These are phyloP conservation scores for Neohortaea acidophila DNA, from an alignment of 495 filamentous ascomycete genomes.

Conservation along the genomic window DNA sequence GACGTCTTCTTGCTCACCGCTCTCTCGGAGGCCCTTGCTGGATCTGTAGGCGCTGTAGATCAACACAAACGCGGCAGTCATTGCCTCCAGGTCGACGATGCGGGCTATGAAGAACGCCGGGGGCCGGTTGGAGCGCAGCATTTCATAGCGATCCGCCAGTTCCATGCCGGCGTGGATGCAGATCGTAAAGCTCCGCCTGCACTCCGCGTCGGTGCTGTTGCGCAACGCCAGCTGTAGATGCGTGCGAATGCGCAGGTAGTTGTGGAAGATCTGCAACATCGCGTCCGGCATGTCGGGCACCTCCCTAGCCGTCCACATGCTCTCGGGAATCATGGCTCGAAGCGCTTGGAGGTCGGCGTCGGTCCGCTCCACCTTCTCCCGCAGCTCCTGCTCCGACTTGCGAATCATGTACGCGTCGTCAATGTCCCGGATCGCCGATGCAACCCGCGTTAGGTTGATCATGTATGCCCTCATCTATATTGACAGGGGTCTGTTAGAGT, in stretches of 20 bases:
- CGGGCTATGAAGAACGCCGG: constrained; percentile 21
- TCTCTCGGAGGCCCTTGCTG: background rate
- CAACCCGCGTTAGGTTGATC: constrained; percentile 17
- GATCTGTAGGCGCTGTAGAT: constrained; percentile 5
- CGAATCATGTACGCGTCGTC: constrained; percentile 15
- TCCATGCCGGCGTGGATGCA: constrained; percentile 23
- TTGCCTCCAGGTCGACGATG: constrained; percentile 24
- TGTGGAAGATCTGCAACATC: constrained; percentile 24
- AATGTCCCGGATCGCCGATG: constrained; percentile 19
- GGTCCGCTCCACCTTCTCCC: constrained; percentile 14
- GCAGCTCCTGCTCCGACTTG: constrained; percentile 9
- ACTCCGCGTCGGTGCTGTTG: constrained; percentile 14
- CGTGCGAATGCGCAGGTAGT: constrained; percentile 20
- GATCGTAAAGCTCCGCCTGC: constrained; percentile 17
- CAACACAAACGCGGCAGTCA: constrained; percentile 22
- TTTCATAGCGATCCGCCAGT: constrained; percentile 18
- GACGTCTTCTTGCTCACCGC: background rate
- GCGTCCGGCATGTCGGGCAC: constrained; percentile 12
- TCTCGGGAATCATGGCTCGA: constrained; percentile 17
- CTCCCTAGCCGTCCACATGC: constrained; percentile 20
- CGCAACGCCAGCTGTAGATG: constrained; percentile 24
- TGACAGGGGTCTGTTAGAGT: too few species aligned
- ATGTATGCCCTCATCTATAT: constrained; percentile 16
- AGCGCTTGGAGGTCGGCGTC: constrained; percentile 19
- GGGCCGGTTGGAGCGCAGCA: constrained; percentile 17